Evolutionary conservation across 2,329 filamentous ascomycete species (phyloP).

Genomic region (Diaporthe capsici): DNA sequence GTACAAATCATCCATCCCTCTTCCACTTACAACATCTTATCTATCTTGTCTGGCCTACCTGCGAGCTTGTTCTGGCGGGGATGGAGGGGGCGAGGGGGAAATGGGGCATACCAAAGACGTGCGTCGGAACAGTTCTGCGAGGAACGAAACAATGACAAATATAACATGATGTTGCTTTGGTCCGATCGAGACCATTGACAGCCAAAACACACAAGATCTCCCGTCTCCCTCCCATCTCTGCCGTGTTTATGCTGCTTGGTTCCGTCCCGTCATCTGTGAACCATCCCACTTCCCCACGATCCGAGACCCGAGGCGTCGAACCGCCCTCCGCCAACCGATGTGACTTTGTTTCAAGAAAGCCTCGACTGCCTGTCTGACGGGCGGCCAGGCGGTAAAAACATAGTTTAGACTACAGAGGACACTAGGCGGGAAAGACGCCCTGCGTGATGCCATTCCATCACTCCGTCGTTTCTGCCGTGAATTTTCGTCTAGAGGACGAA

Average conservation of each 20-base stretch:
- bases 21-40: neutral
- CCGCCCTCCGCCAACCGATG: slow-evolving; percentile 6
- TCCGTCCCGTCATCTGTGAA: slow-evolving; percentile 1
- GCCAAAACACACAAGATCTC: slow-evolving; percentile 4
- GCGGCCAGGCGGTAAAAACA: neutral
- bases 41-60: slow-evolving; percentile 2
- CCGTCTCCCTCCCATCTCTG: neutral
- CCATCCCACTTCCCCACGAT: slow-evolving; percentile 13
- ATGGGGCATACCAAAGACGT: slow-evolving; percentile 5
- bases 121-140: slow-evolving; percentile 22
- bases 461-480: neutral
- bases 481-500: neutral
- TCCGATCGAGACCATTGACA: slow-evolving; percentile 21
- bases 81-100: neutral
- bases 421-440: slow-evolving; percentile 3
- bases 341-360: slow-evolving; percentile 16
- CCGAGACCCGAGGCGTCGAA: neutral
- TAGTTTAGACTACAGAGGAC: slow-evolving; percentile 12
- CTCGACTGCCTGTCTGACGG: neutral
- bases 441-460: slow-evolving; percentile 12
- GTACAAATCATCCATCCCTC: slow-evolving; percentile 14
- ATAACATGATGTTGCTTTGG: slow-evolving; percentile 32
- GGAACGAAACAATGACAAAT: slow-evolving; percentile 6
- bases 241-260: neutral
- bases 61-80: slow-evolving; percentile 4